Evolutionary conservation across 257 asterid species (phyloP).

Genomic region (Capsicum pubescens): DNA sequence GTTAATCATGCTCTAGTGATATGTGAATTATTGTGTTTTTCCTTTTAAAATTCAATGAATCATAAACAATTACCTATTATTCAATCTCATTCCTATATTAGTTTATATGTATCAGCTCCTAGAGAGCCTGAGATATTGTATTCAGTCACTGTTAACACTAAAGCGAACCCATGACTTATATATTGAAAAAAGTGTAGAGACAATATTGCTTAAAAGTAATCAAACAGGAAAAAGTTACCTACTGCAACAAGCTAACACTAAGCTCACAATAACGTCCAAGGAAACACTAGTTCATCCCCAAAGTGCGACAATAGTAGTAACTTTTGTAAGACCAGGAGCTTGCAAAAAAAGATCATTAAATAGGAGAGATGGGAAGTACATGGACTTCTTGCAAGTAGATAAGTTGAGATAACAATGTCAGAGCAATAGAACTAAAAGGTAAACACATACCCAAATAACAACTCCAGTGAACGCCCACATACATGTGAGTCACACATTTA

Average conservation of each 20-base stretch:
- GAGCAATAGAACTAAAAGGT: background rate
- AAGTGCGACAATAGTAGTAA: slow-evolving; percentile 88
- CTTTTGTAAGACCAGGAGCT: slow-evolving; percentile 83
- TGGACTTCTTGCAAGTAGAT: background rate
- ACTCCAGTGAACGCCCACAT: background rate
- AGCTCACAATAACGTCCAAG: slow-evolving; percentile 64
- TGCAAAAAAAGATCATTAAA: slow-evolving; percentile 43
- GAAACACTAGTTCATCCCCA: slow-evolving; percentile 94
- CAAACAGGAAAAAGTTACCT: slow-evolving; percentile 56
- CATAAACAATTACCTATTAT: too few relatives aligned
- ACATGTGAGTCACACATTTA: background rate
- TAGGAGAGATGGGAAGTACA: slow-evolving; percentile 25
- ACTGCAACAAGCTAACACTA: slow-evolving; percentile 78
- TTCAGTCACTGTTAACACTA: too few relatives aligned
- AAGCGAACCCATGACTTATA: too few relatives aligned
- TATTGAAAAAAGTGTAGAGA: too few relatives aligned
- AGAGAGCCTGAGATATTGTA: too few relatives aligned
- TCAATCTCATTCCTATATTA: too few relatives aligned
- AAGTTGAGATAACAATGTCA: background rate
- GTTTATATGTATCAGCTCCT: too few relatives aligned
- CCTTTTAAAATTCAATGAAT: too few relatives aligned
- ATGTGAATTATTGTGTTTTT: too few relatives aligned
- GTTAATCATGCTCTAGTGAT: too few relatives aligned
- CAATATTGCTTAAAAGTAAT: background rate
- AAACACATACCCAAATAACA: background rate